phyloP scores from a whole-genome alignment of 805 yeast species.

The Huiozyma sinensis region DNA sequence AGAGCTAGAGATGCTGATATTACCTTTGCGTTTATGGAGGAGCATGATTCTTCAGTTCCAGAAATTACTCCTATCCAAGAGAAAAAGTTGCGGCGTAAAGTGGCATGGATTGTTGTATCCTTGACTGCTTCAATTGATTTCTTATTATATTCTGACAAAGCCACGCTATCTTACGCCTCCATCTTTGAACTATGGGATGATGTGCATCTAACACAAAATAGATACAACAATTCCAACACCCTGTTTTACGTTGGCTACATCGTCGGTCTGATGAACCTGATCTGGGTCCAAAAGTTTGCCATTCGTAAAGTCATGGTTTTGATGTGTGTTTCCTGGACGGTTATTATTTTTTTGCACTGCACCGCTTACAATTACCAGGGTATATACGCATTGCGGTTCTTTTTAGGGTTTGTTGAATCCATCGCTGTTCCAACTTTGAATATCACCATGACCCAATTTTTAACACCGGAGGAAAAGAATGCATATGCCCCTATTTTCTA shows the following conservation, averaged over 20 bases:
- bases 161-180: slow-evolving; percentile 38
- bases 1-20: too few relatives aligned
- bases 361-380: too few relatives aligned
- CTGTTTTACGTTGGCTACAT: slow-evolving; percentile 44
- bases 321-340: slow-evolving; percentile 35
- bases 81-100: too few relatives aligned
- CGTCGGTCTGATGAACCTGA: slow-evolving; percentile 33
- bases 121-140: slow-evolving; percentile 32
- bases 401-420: too few relatives aligned
- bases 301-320: slow-evolving; percentile 31
- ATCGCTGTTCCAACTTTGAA: too few relatives aligned
- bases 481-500: too few relatives aligned
- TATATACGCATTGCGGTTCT: too few relatives aligned
- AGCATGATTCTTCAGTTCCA: too few relatives aligned
- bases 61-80: too few relatives aligned
- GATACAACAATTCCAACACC: slow-evolving; percentile 40
- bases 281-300: slow-evolving; percentile 36
- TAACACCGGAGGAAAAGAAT: too few relatives aligned
- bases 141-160: slow-evolving; percentile 42
- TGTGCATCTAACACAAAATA: slow-evolving; percentile 33
- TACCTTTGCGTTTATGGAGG: too few relatives aligned
- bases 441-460: too few relatives aligned
- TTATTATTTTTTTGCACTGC: slow-evolving; percentile 33
- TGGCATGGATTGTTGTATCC: slow-evolving; percentile 29
- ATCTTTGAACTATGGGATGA: slow-evolving; percentile 39